These are phyloP conservation scores for Prototheca wickerhamii DNA, from an alignment of 163 green algal genomes.

Conservation along the genomic window DNA sequence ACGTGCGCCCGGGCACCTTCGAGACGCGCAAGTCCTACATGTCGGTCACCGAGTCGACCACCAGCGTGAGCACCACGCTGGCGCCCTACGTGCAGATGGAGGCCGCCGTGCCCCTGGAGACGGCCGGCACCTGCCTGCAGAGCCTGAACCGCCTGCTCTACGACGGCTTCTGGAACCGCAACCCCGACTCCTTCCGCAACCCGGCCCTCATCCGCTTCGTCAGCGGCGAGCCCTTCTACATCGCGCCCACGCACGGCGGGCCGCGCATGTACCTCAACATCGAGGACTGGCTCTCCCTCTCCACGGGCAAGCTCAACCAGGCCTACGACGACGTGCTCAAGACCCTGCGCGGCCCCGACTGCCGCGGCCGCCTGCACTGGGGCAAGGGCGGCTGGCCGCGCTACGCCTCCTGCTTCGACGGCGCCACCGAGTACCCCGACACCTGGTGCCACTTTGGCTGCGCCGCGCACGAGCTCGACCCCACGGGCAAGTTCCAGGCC, in stretches of 20 bases:
- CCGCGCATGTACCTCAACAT: slow-evolving; percentile 78
- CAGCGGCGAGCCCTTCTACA: slow-evolving; percentile 30
- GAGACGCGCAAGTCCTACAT: slow-evolving; percentile 11
- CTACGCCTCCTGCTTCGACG: slow-evolving; percentile 60
- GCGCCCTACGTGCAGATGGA: slow-evolving; percentile 17
- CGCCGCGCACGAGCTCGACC: slow-evolving; percentile 69
- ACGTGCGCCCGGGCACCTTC: slow-evolving; percentile 1
- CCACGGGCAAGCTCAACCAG: slow-evolving; percentile 40
- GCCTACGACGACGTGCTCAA: slow-evolving; percentile 54
- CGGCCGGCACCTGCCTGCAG: slow-evolving; percentile 8
- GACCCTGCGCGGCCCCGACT: slow-evolving; percentile 30
- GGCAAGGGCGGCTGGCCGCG: slow-evolving; percentile 65
- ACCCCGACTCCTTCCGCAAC: slow-evolving; percentile 8
- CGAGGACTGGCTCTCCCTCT: slow-evolving; percentile 63
- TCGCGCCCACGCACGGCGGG: slow-evolving; percentile 43
- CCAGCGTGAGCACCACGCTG: not conserved
- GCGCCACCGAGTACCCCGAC: slow-evolving; percentile 58
- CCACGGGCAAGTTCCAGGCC: slow-evolving; percentile 61
- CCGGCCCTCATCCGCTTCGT: slow-evolving; percentile 13
- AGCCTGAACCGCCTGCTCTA: not conserved
- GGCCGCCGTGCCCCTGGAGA: slow-evolving; percentile 12
- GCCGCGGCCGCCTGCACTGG: slow-evolving; percentile 69
- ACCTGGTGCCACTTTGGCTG: slow-evolving; percentile 91
- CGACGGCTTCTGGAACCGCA: not conserved
- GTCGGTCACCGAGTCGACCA: slow-evolving; percentile 3